These are phyloP conservation scores for Coniochaeta sp. DNA, from an alignment of 2,329 filamentous ascomycete species.

Conservation along the genomic window DNA sequence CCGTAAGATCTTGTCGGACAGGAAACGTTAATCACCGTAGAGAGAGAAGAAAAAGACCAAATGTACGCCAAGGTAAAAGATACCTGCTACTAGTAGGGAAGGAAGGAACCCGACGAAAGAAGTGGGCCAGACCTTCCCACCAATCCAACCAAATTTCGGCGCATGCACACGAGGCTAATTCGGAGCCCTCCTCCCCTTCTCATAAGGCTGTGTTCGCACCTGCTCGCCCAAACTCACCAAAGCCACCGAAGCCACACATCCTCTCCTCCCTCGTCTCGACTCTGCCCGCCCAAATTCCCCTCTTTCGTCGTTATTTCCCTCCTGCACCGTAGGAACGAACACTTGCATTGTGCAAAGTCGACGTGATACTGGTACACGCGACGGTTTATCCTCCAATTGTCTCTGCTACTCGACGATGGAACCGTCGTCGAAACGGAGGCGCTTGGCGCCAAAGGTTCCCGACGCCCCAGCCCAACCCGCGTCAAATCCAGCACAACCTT, in stretches of 20 bases:
- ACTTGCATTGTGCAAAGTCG: background rate
- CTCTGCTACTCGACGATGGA: conserved; percentile 12
- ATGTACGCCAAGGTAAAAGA: no score
- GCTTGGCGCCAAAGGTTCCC: conserved; percentile 18
- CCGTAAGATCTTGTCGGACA: no score
- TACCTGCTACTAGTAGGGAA: no score
- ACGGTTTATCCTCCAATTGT: background rate
- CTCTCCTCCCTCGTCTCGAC: background rate
- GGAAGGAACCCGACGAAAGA: background rate
- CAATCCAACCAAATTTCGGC: conserved; percentile 2
- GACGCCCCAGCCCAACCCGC: conserved; percentile 10
- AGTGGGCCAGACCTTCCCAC: background rate
- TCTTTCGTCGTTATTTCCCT: background rate
- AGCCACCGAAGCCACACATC: background rate
- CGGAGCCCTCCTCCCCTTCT: conserved; percentile 15
- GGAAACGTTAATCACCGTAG: no score
- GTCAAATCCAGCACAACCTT: background rate
- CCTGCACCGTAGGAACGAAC: background rate
- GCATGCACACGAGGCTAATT: conserved; percentile 19
- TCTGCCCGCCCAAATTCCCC: background rate
- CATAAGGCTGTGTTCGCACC: conserved; percentile 2
- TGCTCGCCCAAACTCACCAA: background rate
- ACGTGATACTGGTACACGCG: background rate
- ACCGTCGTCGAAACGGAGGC: conserved; percentile 18
- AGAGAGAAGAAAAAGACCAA: no score